Base-by-base conservation (phyloP, 2,329 filamentous ascomycete species). In the Alternaria brassicae region DNA sequence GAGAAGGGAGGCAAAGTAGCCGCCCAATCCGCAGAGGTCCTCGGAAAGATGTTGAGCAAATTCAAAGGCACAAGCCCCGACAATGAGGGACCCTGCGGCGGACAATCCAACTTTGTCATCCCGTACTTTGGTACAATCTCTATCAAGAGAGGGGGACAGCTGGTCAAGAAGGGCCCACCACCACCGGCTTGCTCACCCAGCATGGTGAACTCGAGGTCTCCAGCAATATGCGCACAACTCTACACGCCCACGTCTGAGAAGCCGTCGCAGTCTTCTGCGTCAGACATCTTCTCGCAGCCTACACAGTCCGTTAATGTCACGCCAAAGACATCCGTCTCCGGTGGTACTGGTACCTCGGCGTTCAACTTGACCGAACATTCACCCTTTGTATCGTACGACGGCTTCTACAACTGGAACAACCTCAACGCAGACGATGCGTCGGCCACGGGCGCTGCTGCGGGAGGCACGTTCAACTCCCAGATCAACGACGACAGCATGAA, bases 111-210 rank as follows among this genome's bases (percentile, higher is more conserved):
- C 15, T 72, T 79, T 25, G 73, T 78, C 2, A 79, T 80, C 32
- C 78, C 78, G 0, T 80, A 79, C 65, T 80, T 80, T 41, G 78
- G 78, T 30, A 79, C 78, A n/a, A 77, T 80, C 12, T 73, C 74
- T 1, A 72, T 80, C 44, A 68, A 69, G 21, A 61, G 70, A 19
- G 77, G 76, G 15, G 72, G 72, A 8, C 64, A 67, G 21, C 34
- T 58, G 1, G 63, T 67, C 28, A 59, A 50, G 17, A 55, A 34
- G 23, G 52, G 37, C 2, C 59, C 54, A 4, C n/a, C 13, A 25
- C 34, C 42, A 12, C 50, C 58, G 19, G 27, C 12, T 6, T 51
- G 40, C 32, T 49, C 57, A 3, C 53, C 55, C 39, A 50, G 42
- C 36, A 51, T 39, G 19, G 21, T 40, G 13, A 50, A 40, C 56